These are phyloP conservation scores for Lentinula sp. DNA, from an alignment of 768 basidiomycete species.

Conservation along the genomic window DNA sequence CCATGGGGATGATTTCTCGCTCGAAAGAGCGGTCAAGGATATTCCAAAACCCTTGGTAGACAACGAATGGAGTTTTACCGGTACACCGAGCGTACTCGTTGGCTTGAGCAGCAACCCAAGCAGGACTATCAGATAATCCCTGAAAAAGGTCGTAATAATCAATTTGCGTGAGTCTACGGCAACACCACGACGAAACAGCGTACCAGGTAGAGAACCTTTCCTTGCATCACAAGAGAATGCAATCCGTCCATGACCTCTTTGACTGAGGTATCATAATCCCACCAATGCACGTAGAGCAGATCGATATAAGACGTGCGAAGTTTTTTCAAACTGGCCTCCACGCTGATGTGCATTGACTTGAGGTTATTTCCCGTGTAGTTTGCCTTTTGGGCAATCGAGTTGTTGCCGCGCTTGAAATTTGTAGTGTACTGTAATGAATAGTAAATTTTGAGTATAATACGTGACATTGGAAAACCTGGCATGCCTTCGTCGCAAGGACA, in stretches of 20 bases:
- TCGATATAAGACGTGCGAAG: conserved; percentile 57
- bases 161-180: too few relatives aligned
- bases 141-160: background rate
- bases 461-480: background rate
- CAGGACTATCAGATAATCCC: conserved; percentile 25
- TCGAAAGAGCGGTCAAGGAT: conserved; percentile 32
- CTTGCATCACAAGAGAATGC: conserved; percentile 33
- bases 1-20: conserved; percentile 37
- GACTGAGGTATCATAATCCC: conserved; percentile 40
- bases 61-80: conserved; percentile 35
- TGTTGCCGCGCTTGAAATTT: conserved; percentile 14
- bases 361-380: conserved; percentile 32
- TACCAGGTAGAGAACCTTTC: conserved; percentile 39
- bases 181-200: background rate
- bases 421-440: conserved; percentile 13
- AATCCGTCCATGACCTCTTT: conserved; percentile 42
- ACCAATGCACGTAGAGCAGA: conserved; percentile 50
- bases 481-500: conserved; percentile 1
- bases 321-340: conserved; percentile 22
- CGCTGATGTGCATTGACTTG: conserved; percentile 27
- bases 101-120: conserved; percentile 30
- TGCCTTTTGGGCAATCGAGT: conserved; percentile 4
- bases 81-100: conserved; percentile 38
- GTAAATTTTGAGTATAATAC: background rate
- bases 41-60: conserved; percentile 36